Evolutionary conservation across 2,329 filamentous ascomycete species (phyloP).

Genomic region (Hortaea werneckii): DNA sequence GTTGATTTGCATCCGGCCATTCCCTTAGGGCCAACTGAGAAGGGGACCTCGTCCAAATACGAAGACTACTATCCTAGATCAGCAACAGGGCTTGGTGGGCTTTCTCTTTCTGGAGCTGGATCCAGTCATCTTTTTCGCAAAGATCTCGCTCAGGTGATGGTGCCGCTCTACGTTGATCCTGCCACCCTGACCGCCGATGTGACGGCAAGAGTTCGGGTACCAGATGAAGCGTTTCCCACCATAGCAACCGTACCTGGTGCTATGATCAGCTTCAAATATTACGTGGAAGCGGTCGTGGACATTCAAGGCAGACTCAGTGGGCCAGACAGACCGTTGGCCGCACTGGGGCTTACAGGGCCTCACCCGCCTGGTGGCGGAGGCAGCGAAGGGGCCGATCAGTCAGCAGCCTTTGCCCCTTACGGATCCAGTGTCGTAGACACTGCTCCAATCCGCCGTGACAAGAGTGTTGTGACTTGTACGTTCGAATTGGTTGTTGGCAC

Average conservation of each 20-base stretch:
- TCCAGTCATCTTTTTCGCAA: constrained; percentile 92
- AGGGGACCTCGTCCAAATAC: constrained; percentile 59
- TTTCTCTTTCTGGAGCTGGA: constrained; percentile 76
- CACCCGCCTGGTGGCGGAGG: constrained; percentile 2
- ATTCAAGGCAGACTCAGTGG: constrained; percentile 74
- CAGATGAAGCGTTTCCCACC: constrained; percentile 84
- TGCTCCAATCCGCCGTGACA: constrained; percentile 73
- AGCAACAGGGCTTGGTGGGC: constrained; percentile 71
- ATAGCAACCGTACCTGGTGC: constrained; percentile 81
- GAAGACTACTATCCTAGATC: constrained; percentile 84
- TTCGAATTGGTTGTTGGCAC: constrained; percentile 87
- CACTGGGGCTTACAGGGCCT: constrained; percentile 10
- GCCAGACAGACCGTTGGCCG: constrained; percentile 47
- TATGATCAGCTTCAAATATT: constrained; percentile 93
- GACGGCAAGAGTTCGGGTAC: constrained; percentile 73
- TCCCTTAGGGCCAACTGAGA: constrained; percentile 51
- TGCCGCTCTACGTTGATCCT: constrained; percentile 81
- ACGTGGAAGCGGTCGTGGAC: constrained; percentile 85
- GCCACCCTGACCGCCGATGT: constrained; percentile 66
- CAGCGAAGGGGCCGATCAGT: constrained; percentile 1
- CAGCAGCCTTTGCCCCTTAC: constrained; percentile 8
- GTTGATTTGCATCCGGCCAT: constrained; percentile 69
- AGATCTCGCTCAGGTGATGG: constrained; percentile 80
- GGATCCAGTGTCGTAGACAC: constrained; percentile 70
- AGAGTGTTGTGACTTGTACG: constrained; percentile 76